A percentile compares a stretch with the other conserved stretches of the same genome.
phyloP scores from a whole-genome alignment of 148 eudicot species.

The Fagopyrum homotropicum region DNA sequence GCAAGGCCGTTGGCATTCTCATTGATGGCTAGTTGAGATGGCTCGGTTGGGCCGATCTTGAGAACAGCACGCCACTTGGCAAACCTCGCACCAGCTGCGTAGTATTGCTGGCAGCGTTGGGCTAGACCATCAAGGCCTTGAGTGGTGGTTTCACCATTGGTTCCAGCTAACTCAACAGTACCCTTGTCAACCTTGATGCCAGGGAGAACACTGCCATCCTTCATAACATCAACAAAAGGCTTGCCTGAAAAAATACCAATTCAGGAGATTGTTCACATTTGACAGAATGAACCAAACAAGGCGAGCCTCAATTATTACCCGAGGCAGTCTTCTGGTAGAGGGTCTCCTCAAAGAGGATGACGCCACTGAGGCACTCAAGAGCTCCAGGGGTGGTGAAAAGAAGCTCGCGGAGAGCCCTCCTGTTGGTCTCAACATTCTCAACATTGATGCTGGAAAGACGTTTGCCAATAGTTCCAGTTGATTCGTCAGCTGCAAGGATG shows the following conservation, averaged over 20 bases:
- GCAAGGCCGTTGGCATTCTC: conserved; percentile 90
- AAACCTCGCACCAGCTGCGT: conserved; percentile 68
- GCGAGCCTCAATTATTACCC: conserved; percentile 25
- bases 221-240: conserved; percentile 72
- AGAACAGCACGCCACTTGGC: conserved; percentile 89
- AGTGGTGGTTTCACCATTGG: conserved; percentile 86
- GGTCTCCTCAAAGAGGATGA: conserved; percentile 88
- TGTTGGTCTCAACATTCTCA: conserved; percentile 77
- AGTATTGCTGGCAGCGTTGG: conserved; percentile 63
- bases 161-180: conserved; percentile 72
- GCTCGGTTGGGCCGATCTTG: conserved; percentile 71
- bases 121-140: conserved; percentile 81
- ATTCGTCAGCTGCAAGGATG: conserved; percentile 94
- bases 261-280: neutral
- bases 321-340: conserved; percentile 78
- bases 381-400: conserved; percentile 86
- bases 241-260: conserved; percentile 39
- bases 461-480: conserved; percentile 88
- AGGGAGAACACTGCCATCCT: conserved; percentile 73
- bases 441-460: conserved; percentile 78
- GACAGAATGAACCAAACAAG: no score
- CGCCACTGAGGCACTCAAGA: conserved; percentile 73
- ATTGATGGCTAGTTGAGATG: conserved; percentile 68
- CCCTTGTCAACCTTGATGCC: conserved; percentile 98
- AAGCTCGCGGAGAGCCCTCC: conserved; percentile 93